Conservation (phyloP, 2,329 filamentous ascomycete genomes). For the Eutypa lata region DNA sequence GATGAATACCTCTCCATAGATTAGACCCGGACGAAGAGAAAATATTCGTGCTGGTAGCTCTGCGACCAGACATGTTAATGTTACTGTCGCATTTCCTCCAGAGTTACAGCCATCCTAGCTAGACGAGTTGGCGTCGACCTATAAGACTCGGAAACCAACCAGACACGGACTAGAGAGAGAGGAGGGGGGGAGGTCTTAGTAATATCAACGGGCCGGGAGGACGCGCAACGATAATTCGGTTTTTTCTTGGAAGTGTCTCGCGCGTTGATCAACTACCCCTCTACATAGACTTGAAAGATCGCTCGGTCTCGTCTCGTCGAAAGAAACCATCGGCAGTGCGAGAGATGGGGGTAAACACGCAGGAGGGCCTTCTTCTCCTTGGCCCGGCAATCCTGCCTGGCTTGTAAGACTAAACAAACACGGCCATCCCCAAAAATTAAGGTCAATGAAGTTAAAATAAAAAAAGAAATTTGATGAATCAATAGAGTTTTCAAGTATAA, state of each 20-base stretch:
- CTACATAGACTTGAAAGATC: not conserved
- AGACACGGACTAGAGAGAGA: not conserved
- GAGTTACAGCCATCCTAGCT: conserved; percentile 2
- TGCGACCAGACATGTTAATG: conserved; percentile 20
- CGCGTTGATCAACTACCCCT: not conserved
- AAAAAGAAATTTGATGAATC: not conserved
- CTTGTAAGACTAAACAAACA: not conserved
- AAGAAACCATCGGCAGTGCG: not conserved
- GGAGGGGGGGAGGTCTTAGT: not conserved
- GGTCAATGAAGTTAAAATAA: not conserved
- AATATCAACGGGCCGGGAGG: not conserved
- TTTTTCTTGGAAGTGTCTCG: not conserved
- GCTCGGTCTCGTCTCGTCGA: not conserved
- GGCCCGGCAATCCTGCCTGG: not conserved
- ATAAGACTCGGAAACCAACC: not conserved
- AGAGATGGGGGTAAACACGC: not conserved
- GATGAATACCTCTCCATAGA: conserved; percentile 66
- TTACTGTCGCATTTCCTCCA: conserved; percentile 19
- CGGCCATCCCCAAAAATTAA: not conserved
- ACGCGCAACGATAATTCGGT: not conserved
- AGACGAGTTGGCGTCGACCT: not conserved
- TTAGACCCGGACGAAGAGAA: conserved; percentile 29
- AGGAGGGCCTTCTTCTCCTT: not conserved
- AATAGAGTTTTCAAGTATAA: not conserved
- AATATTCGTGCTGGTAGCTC: conserved; percentile 17